These are phyloP conservation scores for Vaccinium corymbosum DNA, from an alignment of 148 eudicot species.

Conservation along the genomic window DNA sequence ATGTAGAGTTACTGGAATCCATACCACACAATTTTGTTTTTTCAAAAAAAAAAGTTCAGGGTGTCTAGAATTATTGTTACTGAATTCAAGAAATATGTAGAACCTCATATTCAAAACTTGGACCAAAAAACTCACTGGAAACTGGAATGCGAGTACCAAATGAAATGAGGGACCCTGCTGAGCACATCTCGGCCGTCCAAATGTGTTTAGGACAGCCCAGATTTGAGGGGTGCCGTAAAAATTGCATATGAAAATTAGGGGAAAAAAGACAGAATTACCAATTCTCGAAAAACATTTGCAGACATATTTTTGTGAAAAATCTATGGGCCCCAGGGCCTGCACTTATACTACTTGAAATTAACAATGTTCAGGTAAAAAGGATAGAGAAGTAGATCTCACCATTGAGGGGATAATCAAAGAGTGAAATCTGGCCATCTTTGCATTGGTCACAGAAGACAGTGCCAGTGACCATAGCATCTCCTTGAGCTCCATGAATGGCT, in stretches of 20 bases:
- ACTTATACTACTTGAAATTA: background rate
- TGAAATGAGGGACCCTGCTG: too few relatives aligned
- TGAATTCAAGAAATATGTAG: background rate
- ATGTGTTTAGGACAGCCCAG: too few relatives aligned
- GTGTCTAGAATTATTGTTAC: background rate
- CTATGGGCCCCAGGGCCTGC: background rate
- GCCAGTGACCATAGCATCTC: constrained; percentile 61
- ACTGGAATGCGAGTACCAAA: too few relatives aligned
- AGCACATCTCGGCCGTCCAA: too few relatives aligned
- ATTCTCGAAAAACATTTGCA: background rate
- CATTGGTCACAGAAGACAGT: constrained; percentile 94
- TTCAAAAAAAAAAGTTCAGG: background rate
- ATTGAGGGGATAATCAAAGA: constrained; percentile 76
- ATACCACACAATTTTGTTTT: background rate
- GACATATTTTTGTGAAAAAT: background rate
- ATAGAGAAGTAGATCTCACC: constrained; percentile 34
- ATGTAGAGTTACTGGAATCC: background rate
- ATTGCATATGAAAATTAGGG: background rate
- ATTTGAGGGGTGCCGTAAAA: too few relatives aligned
- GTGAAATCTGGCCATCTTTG: constrained; percentile 77
- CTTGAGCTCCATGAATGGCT: constrained; percentile 52
- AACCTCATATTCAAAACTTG: too few relatives aligned
- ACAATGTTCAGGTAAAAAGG: background rate
- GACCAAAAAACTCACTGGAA: too few relatives aligned
- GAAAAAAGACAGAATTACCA: background rate